Conservation (phyloP, 805 yeast species). For the Yarrowia divulgata region DNA sequence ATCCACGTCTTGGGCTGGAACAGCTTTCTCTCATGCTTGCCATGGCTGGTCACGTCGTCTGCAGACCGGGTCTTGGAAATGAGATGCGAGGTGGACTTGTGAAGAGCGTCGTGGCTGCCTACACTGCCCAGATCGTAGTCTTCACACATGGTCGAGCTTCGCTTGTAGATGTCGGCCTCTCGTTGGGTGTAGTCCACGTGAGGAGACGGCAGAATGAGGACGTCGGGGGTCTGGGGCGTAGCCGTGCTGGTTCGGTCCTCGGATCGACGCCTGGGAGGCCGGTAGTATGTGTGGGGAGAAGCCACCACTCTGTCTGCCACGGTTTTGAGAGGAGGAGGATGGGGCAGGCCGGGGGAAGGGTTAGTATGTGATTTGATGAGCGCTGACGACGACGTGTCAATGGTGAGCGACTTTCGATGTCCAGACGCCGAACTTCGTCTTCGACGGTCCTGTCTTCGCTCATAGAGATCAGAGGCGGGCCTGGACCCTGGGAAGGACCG, state of each 20-base stretch:
- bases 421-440: not conserved
- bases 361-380: slow-evolving; percentile 1
- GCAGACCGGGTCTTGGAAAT: slow-evolving; percentile 15
- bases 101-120: not conserved
- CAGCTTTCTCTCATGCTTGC: slow-evolving; percentile 3
- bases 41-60: not conserved
- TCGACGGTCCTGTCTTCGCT: slow-evolving; percentile 2
- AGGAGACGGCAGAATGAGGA: slow-evolving; percentile 47
- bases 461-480: not conserved
- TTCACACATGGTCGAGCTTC: slow-evolving; percentile 31
- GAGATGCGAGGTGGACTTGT: slow-evolving; percentile 9
- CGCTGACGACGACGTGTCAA: slow-evolving; percentile 2
- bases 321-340: not conserved
- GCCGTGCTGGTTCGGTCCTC: slow-evolving; percentile 43
- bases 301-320: slow-evolving; percentile 45
- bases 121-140: slow-evolving; percentile 2
- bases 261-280: slow-evolving; percentile 45
- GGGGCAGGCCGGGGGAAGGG: not conserved
- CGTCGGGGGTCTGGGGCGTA: slow-evolving; percentile 41
- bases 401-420: slow-evolving; percentile 20
- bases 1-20: slow-evolving; percentile 33
- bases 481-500: not conserved
- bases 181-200: slow-evolving; percentile 42
- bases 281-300: slow-evolving; percentile 41
- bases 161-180: slow-evolving; percentile 41